These are phyloP conservation scores for Lactarius hengduanensis DNA, from an alignment of 768 basidiomycete genomes.

Conservation along the genomic window DNA sequence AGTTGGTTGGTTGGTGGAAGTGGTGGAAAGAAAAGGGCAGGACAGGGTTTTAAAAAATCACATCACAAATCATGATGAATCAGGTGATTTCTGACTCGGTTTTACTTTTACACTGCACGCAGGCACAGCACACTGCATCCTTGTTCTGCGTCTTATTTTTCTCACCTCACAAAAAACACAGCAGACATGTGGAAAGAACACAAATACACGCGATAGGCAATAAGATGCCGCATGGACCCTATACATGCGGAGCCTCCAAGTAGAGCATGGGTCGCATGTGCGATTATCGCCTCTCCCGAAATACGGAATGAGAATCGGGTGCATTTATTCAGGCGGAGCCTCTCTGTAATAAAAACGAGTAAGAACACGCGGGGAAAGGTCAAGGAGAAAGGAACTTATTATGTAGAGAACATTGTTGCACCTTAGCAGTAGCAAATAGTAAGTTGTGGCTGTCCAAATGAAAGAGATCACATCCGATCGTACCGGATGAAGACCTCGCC, in stretches of 20 bases:
- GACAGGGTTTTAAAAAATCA: too few relatives aligned
- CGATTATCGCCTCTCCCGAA: slow-evolving; percentile 2
- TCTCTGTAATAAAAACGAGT: slow-evolving; percentile 26
- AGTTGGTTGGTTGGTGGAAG: neutral
- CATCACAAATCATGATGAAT: neutral
- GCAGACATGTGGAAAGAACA: neutral
- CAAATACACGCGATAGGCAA: slow-evolving; percentile 7
- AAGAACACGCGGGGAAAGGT: slow-evolving; percentile 5
- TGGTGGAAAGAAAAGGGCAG: neutral
- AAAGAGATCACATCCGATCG: slow-evolving; percentile 32
- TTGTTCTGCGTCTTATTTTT: neutral
- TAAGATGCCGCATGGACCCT: slow-evolving; percentile 14
- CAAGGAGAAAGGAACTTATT: slow-evolving; percentile 55
- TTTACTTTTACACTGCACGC: neutral
- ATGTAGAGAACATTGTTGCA: slow-evolving; percentile 98
- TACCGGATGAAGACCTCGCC: slow-evolving; percentile 99
- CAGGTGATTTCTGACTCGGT: slow-evolving; percentile 3
- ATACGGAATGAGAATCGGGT: neutral
- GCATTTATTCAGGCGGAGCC: slow-evolving; percentile 22
- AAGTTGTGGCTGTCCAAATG: slow-evolving; percentile 9
- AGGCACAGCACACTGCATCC: neutral
- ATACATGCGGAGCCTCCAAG: slow-evolving; percentile 13
- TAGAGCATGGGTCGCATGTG: neutral
- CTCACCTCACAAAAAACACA: neutral
- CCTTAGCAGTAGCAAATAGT: slow-evolving; percentile 39